Percentiles rank a stretch among this genome's conserved stretches.
These are phyloP conservation scores for Nakazawaea anatomiae DNA, from an alignment of 805 yeast genomes.

Conservation along the genomic window DNA sequence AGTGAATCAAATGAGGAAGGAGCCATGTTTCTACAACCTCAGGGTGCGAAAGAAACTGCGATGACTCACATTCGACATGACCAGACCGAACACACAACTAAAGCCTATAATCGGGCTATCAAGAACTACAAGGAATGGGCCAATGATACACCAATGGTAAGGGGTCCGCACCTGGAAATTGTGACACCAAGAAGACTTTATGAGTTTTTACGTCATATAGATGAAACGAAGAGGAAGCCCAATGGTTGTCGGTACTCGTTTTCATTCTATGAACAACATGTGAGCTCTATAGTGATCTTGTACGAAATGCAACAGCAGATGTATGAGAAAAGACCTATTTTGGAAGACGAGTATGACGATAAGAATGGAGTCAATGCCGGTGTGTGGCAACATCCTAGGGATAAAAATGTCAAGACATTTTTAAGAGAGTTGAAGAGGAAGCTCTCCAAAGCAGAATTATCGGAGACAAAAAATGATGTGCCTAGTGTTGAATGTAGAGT, in stretches of 20 bases:
- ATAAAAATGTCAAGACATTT: slow-evolving; percentile 6
- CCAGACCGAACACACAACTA: not conserved
- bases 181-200: slow-evolving; percentile 9
- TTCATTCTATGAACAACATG: slow-evolving; percentile 10
- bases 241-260: slow-evolving; percentile 8
- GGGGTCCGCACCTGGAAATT: not conserved
- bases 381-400: slow-evolving; percentile 9
- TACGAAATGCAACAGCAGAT: slow-evolving; percentile 6
- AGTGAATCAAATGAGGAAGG: no score
- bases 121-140: slow-evolving; percentile 2
- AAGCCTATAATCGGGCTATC: slow-evolving; percentile 6
- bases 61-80: not conserved
- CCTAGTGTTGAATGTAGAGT: no score
- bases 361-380: slow-evolving; percentile 1
- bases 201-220: not conserved
- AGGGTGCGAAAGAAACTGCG: not conserved
- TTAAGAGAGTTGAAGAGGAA: slow-evolving; percentile 5
- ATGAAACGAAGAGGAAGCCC: slow-evolving; percentile 1
- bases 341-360: slow-evolving; percentile 1
- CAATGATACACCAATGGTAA: not conserved
- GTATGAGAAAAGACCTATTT: not conserved
- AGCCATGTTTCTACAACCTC: not conserved
- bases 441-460: not conserved
- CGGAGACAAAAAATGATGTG: no score
- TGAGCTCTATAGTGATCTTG: slow-evolving; percentile 8